Base-by-base conservation (phyloP, 345 rosid genomes). In the Populus tremula region DNA sequence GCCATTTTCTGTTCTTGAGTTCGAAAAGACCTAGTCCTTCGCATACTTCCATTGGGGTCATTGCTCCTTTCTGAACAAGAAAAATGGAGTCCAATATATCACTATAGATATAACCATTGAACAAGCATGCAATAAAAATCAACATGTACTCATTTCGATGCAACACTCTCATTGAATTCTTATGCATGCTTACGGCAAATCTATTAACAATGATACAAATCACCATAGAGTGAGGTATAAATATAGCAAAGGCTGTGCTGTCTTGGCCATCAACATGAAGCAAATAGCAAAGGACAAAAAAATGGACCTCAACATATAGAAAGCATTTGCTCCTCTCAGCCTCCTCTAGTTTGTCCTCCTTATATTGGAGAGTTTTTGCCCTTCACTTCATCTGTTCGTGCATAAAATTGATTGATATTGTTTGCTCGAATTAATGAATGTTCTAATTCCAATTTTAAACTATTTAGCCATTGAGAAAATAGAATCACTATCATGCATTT, bases 1-100 rank as follows among this genome's bases (percentile, higher is more conserved):
- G 97, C 99, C 99, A 96, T 82, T 91, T 96, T 82, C 98, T 87
- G 89, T 94, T 91, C 92, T 92, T 91, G 38, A 94, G 92, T 78
- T 90, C 98, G 77, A 90, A 85, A 39, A 96, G 93, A 64, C 99
- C 99, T 71, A 96, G 85, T 69, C 98, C 98, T 77, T 92, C 94
- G 18, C 93, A 88, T 50, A 93, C 99, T 86, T 96, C 98, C 88
- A 84, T 90, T 4, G 98, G 97, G 17, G 97, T 85, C 99, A 96
- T 96, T 53, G 97, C 99, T 79, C 98, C 99, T 90, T 87, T 94
- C 99, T 96, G 88, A 50, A 69, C 41, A 73, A 29, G 33, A 29
- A 29, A 62, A 75, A 67, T 25, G 25, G 41, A 72, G 8, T 39
- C 33, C n/a, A 29, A 1, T 35, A 14, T 50, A 70, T 35, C 54